Evolutionary conservation across 2,329 filamentous ascomycete species (phyloP), one percentile per base, ranked within the genome.

Genomic region (Graphilbum sp.): DNA sequence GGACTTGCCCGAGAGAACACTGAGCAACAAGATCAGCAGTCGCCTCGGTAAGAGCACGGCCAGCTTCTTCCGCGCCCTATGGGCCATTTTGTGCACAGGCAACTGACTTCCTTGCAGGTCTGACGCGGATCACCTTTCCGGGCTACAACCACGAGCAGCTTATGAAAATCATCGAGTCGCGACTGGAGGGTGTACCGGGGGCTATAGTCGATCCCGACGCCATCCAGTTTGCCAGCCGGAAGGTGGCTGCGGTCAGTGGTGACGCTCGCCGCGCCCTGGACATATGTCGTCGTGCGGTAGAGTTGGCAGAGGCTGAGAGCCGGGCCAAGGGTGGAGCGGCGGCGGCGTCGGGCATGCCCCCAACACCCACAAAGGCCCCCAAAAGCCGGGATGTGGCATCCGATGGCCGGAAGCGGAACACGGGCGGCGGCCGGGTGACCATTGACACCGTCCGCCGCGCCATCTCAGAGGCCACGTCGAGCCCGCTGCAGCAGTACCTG

Each of bases 1-100:
- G 90, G 90, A 98, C 60, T 62, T 98, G 41, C 90, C 90, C 0
- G 90, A 98, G 58, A 71, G 90, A 53, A 98, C 90, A 1, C 66
- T 98, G 29, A 94, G 85, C 59, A 98, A 98, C 63, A 98, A 98
- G 58, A 98, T 98, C 55, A 94, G 85, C 54, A 94, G 85, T 55
- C 77, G 90, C 49, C 62, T 27, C 82, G 64, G n/a, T n/a, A n/a
- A n/a, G n/a, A n/a, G n/a, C 63, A 51, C 25, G 59, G 47, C 46
- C 41, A 40, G 35, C n/a, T 33, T 12, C 16, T 19, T 11, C 21
- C 35, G 20, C 32, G 10, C 12, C n/a, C 6, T 16, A 3, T 11
- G 8, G 6, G 21, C 3, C 11, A 5, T n/a, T n/a, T 5, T 21
- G 2, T n/a, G 18, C 32, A 23, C 32, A 6, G 7, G 6, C 17